Evolutionary conservation across 305 asterid genomes (phyloP).

Genomic region (Plantago coronopus): DNA sequence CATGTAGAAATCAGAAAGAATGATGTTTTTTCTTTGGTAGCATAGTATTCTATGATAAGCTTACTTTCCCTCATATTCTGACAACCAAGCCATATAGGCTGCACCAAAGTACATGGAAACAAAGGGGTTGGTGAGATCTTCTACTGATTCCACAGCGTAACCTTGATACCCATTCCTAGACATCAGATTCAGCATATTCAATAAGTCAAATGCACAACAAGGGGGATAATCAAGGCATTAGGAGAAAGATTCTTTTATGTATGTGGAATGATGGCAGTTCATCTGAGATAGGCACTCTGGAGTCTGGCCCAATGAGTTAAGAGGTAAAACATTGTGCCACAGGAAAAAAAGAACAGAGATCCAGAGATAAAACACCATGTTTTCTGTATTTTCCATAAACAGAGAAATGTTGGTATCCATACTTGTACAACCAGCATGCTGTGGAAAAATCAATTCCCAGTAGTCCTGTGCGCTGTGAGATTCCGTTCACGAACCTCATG

Average conservation of each 20-base stretch:
- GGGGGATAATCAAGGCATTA: not conserved
- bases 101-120: slow-evolving; percentile 93
- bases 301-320: too few relatives aligned
- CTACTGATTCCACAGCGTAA: slow-evolving; percentile 63
- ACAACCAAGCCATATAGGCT: slow-evolving; percentile 80
- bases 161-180: slow-evolving; percentile 68
- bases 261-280: not conserved
- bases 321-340: too few relatives aligned
- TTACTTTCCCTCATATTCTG: slow-evolving; percentile 87
- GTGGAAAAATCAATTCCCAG: slow-evolving; percentile 97
- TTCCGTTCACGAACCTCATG: slow-evolving; percentile 75
- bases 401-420: slow-evolving; percentile 23
- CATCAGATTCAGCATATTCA: slow-evolving; percentile 26
- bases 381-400: slow-evolving; percentile 2
- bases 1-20: not conserved
- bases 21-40: not conserved
- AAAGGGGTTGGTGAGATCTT: slow-evolving; percentile 83
- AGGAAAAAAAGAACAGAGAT: slow-evolving; percentile 9
- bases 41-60: not conserved
- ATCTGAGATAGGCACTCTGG: too few relatives aligned
- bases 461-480: slow-evolving; percentile 74
- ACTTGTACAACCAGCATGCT: slow-evolving; percentile 90
- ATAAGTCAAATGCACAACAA: slow-evolving; percentile 3
- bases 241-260: too few relatives aligned
- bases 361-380: too few relatives aligned